Evolutionary conservation across 2,329 filamentous ascomycete genomes (phyloP), one percentile per base, ranked within the genome.

Genomic region (Daldinia sp.): DNA sequence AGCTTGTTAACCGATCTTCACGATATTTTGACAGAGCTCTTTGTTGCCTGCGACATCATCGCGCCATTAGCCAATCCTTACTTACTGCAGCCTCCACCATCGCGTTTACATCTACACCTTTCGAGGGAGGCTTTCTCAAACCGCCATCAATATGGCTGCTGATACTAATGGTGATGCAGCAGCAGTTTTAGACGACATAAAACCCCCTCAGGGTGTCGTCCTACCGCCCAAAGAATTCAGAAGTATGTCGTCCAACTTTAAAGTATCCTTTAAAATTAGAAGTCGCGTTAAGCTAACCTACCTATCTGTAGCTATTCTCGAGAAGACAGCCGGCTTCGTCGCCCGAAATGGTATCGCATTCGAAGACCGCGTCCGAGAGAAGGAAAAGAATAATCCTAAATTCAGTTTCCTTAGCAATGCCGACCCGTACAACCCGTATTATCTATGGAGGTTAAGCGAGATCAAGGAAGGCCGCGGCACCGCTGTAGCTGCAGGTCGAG

Each of bases 271-370:
- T 10, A 2, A 34, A 25, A 15, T 48, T 39, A 13, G 23, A 41
- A 27, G 23, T 58, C 29, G 58, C 37, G 39, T 27, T 52, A 48
- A 63, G 83, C 83, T 83, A 17, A 86, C 51, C 23, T 11, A 86
- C 51, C 23, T 11, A 52, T 58, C 4, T 32, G 17, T 41, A 75
- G 73, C 71, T 25, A 75, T 94, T 69, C 88, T 99, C 73, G 94
- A 97, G 78, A 98, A 96, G 81, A 97, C 94, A 10, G 94, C 95
- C 54, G 93, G 93, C 47, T 98, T 96, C 76, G 92, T 97, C 61
- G 89, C 89, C 68, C 81, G 87, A 66, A 88, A 88, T 71, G 87
- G 87, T 19, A 75, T 83, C 39, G 82, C 87, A 6, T 93, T 96
- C 73, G 91, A 96, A 69, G 90, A 94, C 71, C 88, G 90, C 70